Conservation (phyloP, 1,284 basidiomycete species). For the Amylostereum areolatum region DNA sequence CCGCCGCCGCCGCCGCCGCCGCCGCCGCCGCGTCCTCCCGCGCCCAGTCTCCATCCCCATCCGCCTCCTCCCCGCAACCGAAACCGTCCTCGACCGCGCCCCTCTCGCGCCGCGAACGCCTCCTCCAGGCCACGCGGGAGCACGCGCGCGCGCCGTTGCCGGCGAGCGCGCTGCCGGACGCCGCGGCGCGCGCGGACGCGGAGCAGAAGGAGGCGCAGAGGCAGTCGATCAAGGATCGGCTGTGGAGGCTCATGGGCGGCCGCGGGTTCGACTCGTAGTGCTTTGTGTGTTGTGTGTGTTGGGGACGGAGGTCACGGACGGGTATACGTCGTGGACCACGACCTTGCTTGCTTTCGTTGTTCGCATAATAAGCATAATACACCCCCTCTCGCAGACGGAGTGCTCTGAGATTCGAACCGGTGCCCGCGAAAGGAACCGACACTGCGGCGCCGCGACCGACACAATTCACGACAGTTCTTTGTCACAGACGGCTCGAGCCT, state of each 20-base stretch:
- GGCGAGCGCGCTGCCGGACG: constrained; percentile 4
- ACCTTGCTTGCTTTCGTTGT: too few species aligned
- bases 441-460: too few species aligned
- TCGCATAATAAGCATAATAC: too few species aligned
- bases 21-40: neutral
- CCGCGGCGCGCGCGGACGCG: constrained; percentile 6
- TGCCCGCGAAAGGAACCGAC: too few species aligned
- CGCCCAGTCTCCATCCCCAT: neutral
- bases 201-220: constrained; percentile 11
- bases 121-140: constrained; percentile 22
- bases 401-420: too few species aligned
- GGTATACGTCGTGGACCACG: too few species aligned
- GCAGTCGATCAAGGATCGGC: constrained; percentile 16
- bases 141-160: constrained; percentile 20
- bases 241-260: constrained; percentile 21
- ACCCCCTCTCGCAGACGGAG: too few species aligned
- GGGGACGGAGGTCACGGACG: too few species aligned
- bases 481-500: too few species aligned
- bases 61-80: neutral
- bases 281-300: too few species aligned
- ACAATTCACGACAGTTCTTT: too few species aligned
- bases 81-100: neutral
- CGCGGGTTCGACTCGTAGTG: too few species aligned
- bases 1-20: neutral
- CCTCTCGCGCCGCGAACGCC: constrained; percentile 16